Evolutionary conservation across 148 eudicot genomes (phyloP).

Genomic region (Rhododendron henanense): DNA sequence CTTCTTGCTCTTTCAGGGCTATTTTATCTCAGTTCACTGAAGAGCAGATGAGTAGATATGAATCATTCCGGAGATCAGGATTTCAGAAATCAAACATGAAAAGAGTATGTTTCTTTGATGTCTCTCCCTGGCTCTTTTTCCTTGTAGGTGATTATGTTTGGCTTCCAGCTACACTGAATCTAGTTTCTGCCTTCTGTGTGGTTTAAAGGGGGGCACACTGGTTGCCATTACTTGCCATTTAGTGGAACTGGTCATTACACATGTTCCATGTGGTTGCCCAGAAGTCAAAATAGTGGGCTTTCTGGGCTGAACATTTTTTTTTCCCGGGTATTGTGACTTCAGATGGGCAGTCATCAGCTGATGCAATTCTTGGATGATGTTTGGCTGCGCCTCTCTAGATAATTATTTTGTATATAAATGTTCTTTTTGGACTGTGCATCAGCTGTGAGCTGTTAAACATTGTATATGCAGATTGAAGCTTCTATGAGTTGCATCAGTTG

Average conservation of each 20-base stretch:
- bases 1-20: constrained; percentile 34
- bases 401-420: neutral
- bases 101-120: constrained; percentile 42
- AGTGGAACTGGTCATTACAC: neutral
- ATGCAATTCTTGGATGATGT: neutral
- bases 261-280: neutral
- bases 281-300: neutral
- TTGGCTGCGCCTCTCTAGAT: neutral
- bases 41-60: constrained; percentile 89
- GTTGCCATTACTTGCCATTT: neutral
- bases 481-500: constrained; percentile 2
- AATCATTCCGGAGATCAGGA: constrained; percentile 87
- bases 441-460: neutral
- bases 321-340: neutral
- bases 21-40: constrained; percentile 73
- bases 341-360: neutral
- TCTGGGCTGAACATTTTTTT: neutral
- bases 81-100: constrained; percentile 93
- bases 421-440: neutral
- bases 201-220: neutral
- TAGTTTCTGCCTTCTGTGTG: constrained; percentile 10
- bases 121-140: neutral
- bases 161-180: neutral
- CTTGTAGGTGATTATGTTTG: neutral
- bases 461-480: neutral